Evolutionary conservation across 768 basidiomycete genomes (phyloP).

Genomic region (Leccinum longicurvipes): DNA sequence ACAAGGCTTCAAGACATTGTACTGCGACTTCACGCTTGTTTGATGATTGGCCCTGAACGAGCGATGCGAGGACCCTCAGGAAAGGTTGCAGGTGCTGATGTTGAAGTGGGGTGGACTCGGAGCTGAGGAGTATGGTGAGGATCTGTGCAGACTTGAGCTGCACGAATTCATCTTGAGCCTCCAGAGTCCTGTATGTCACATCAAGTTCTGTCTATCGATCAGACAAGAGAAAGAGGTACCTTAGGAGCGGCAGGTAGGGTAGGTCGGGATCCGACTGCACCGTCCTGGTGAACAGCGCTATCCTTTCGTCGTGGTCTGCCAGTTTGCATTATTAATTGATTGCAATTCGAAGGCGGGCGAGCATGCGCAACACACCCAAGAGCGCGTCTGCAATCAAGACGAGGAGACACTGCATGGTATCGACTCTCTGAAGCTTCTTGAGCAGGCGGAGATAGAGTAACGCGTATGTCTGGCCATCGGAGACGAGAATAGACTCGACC

Average conservation of each 20-base stretch:
- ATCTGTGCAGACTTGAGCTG: constrained; percentile 88
- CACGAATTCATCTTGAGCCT: constrained; percentile 91
- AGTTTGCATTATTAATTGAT: background rate
- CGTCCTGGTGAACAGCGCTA: constrained; percentile 67
- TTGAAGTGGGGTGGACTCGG: constrained; percentile 47
- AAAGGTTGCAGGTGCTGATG: constrained; percentile 58
- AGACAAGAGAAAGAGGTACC: constrained; percentile 39
- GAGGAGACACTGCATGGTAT: constrained; percentile 85
- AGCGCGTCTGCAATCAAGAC: constrained; percentile 89
- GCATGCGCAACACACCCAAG: constrained; percentile 48
- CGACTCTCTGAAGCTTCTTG: constrained; percentile 79
- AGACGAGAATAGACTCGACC: constrained; percentile 72
- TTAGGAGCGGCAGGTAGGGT: constrained; percentile 75
- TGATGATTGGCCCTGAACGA: constrained; percentile 56
- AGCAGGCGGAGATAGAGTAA: constrained; percentile 87
- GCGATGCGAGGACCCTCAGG: constrained; percentile 52
- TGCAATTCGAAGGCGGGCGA: background rate
- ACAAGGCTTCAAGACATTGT: constrained; percentile 82
- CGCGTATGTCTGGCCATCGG: constrained; percentile 82
- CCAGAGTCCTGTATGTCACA: constrained; percentile 55
- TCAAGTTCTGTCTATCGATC: constrained; percentile 3
- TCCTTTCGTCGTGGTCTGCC: constrained; percentile 83
- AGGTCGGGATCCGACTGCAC: constrained; percentile 69
- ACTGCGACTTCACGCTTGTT: constrained; percentile 87
- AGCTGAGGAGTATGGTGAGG: constrained; percentile 77